Evolutionary conservation across 2,329 filamentous ascomycete species (phyloP).

Genomic region (Fusarium aywerte): DNA sequence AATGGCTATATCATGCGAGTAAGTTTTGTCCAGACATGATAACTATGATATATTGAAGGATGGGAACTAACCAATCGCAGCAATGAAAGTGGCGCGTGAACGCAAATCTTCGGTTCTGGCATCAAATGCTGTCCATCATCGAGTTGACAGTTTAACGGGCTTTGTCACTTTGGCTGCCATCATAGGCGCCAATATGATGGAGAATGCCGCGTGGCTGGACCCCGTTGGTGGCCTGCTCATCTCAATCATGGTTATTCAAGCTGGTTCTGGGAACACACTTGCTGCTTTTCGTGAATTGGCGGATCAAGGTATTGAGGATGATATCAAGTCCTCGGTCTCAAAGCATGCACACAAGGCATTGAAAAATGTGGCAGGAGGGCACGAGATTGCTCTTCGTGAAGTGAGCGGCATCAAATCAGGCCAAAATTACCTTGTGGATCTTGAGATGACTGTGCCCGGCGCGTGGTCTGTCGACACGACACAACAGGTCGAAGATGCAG

Average conservation of each 20-base stretch:
- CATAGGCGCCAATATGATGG: slow-evolving; percentile 85
- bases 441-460: slow-evolving; percentile 84
- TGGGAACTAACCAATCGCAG: slow-evolving; percentile 58
- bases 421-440: slow-evolving; percentile 93
- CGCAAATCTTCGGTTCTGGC: slow-evolving; percentile 95
- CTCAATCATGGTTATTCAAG: slow-evolving; percentile 91
- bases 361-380: slow-evolving; percentile 61
- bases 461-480: slow-evolving; percentile 80
- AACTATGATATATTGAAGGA: neutral
- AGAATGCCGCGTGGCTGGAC: slow-evolving; percentile 90
- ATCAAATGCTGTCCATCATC: slow-evolving; percentile 96
- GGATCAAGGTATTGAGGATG: slow-evolving; percentile 88
- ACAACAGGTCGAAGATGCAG: slow-evolving; percentile 74
- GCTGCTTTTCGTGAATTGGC: slow-evolving; percentile 86
- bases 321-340: slow-evolving; percentile 78
- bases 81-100: slow-evolving; percentile 94
- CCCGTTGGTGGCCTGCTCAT: slow-evolving; percentile 93
- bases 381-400: slow-evolving; percentile 76
- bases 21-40: slow-evolving; percentile 56
- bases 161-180: slow-evolving; percentile 93
- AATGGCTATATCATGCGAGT: slow-evolving; percentile 98
- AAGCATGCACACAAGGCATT: slow-evolving; percentile 72
- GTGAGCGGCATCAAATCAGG: slow-evolving; percentile 94
- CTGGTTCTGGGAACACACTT: slow-evolving; percentile 86
- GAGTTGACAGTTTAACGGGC: slow-evolving; percentile 93